Base-by-base conservation (phyloP, 2,329 filamentous ascomycete species). In the Pseudogymnoascus sp. region DNA sequence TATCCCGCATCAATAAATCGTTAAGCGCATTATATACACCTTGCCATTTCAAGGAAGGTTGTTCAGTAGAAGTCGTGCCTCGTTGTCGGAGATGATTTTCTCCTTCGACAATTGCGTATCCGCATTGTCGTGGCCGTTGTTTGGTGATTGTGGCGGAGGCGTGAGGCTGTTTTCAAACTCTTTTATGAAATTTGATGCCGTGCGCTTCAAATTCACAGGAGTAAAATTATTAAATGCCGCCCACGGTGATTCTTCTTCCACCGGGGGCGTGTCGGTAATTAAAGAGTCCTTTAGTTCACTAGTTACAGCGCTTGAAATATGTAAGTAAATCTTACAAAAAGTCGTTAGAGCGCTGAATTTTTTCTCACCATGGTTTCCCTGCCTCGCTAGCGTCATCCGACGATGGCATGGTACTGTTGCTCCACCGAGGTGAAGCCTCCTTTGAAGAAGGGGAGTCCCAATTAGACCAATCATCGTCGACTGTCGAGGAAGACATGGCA, bases 111-210 rank as follows among this genome's bases (percentile, higher is more conserved):
- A 18, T n/a, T 35, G 47, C 47, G 12, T 35, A 15, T 12, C n/a
- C 11, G 47, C 6, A 9, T 53, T 35, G 9, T 18, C 15, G 9
- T 20, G 15, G 28, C 47, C n/a, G 28, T 72, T 71, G 47, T 4
- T 53, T 6, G 47, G 47, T 20, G 47, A 53, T 33, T 53, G 47
- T 3, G 73, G 68, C 1, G 81, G 77, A 35, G 84, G 79, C 2
- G 82, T 84, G 12, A 92, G 76, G 66, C 83, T 89, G 73, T 85
- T 90, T 76, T 97, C 93, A 90, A 91, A 96, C 71, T 96, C 91
- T 65, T 86, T 88, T 84, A 97, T 91, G 62, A 96, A 79, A 64
- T 88, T 89, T 36, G 86, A 89, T n/a, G 92, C 90, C 0, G 90
- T 93, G 37, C 85, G 83, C 71, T 91, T 90, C 67, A 97, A 76